Percentiles rank a stretch among this genome's conserved stretches.
These are phyloP conservation scores for Fusarium solani-melongenae DNA, from an alignment of 2,329 filamentous ascomycete species.

Conservation along the genomic window DNA sequence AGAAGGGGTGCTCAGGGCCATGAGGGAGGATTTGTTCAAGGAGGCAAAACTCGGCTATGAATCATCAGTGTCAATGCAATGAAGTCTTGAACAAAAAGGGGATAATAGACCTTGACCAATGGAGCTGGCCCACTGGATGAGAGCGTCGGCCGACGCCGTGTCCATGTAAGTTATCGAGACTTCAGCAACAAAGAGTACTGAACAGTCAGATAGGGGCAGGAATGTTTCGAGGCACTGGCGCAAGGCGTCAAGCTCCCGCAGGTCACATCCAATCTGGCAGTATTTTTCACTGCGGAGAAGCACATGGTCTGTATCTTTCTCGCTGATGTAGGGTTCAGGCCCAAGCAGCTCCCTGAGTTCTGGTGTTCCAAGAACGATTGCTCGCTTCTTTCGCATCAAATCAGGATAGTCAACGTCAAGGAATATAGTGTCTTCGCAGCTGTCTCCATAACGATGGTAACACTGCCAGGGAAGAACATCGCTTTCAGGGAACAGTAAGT, in stretches of 20 bases:
- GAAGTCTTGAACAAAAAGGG: not conserved
- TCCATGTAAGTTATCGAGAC: slow-evolving; percentile 95
- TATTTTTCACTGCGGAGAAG: slow-evolving; percentile 77
- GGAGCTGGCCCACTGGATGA: slow-evolving; percentile 82
- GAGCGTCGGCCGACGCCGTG: slow-evolving; percentile 73
- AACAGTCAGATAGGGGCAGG: slow-evolving; percentile 66
- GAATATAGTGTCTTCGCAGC: slow-evolving; percentile 72
- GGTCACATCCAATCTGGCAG: slow-evolving; percentile 82
- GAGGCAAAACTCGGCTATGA: slow-evolving; percentile 77
- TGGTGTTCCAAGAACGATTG: slow-evolving; percentile 71
- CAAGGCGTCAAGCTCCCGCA: slow-evolving; percentile 74
- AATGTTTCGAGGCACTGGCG: slow-evolving; percentile 68
- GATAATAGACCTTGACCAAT: slow-evolving; percentile 68
- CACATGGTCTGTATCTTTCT: slow-evolving; percentile 57
- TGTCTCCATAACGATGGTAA: slow-evolving; percentile 71
- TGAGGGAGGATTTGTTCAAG: slow-evolving; percentile 88
- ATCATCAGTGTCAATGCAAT: slow-evolving; percentile 23
- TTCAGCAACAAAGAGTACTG: slow-evolving; percentile 85
- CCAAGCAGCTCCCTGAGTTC: slow-evolving; percentile 61
- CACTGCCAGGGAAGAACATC: slow-evolving; percentile 90
- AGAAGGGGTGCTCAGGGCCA: slow-evolving; percentile 83
- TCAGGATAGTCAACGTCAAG: slow-evolving; percentile 89
- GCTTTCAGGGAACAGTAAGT: slow-evolving; percentile 57
- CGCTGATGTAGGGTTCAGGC: slow-evolving; percentile 46
- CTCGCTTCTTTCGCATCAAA: slow-evolving; percentile 79